Percentiles rank a stretch among this genome's conserved stretches.
phyloP scores from a whole-genome alignment of 2,329 filamentous ascomycete species.

The Venturia carpophila region DNA sequence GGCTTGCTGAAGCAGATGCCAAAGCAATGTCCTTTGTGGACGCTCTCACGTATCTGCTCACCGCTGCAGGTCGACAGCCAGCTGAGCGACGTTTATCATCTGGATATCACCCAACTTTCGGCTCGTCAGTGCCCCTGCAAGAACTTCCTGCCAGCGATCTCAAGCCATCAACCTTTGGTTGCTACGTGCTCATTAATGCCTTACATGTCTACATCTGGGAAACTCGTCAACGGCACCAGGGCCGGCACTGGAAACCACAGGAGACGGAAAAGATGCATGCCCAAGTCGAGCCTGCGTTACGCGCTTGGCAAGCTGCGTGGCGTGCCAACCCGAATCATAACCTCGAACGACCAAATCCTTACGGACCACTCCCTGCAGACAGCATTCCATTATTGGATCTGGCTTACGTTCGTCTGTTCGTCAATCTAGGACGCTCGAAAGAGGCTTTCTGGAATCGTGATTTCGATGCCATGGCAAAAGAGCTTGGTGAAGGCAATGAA shows the following conservation, averaged over 20 bases:
- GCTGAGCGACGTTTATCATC: slow-evolving; percentile 29
- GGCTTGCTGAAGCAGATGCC: slow-evolving; percentile 58
- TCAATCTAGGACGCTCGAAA: slow-evolving; percentile 85
- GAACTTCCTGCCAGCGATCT: slow-evolving; percentile 55
- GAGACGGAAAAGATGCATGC: slow-evolving; percentile 95
- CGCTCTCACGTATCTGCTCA: slow-evolving; percentile 71
- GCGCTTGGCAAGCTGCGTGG: slow-evolving; percentile 93
- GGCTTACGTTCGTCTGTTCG: slow-evolving; percentile 85
- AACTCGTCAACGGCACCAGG: slow-evolving; percentile 81
- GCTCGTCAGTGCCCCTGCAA: slow-evolving; percentile 38
- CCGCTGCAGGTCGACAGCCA: slow-evolving; percentile 60
- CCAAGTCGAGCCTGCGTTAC: slow-evolving; percentile 86
- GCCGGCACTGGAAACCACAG: slow-evolving; percentile 79
- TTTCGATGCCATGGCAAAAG: slow-evolving; percentile 84
- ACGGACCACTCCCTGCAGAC: slow-evolving; percentile 78
- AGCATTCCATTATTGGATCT: slow-evolving; percentile 85
- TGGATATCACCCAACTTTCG: slow-evolving; percentile 32
- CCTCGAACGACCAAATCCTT: slow-evolving; percentile 76
- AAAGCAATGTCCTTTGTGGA: slow-evolving; percentile 72
- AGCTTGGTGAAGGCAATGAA: slow-evolving; percentile 70
- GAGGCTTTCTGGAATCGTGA: slow-evolving; percentile 92
- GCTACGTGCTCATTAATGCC: slow-evolving; percentile 83
- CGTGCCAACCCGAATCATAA: slow-evolving; percentile 77
- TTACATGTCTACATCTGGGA: slow-evolving; percentile 99
- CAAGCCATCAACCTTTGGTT: slow-evolving; percentile 83